These are phyloP conservation scores for Entelexis sorbosivorans DNA, from an alignment of 1,139 yeast genomes.

Conservation along the genomic window DNA sequence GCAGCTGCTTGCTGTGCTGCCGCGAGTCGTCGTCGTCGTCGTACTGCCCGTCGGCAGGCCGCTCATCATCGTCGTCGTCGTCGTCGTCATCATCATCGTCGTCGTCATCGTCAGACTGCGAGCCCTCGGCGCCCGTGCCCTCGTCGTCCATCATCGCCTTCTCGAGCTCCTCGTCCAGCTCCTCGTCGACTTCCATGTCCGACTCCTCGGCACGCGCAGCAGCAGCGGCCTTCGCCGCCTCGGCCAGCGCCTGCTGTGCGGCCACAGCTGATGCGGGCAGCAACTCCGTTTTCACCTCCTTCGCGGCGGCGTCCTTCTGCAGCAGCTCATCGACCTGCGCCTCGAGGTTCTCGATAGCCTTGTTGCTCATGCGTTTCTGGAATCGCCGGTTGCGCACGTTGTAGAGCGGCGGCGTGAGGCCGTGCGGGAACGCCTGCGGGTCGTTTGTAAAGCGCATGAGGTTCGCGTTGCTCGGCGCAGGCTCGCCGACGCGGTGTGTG, in stretches of 20 bases:
- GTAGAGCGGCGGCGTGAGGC: slow-evolving; percentile 67
- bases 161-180: slow-evolving; percentile 22
- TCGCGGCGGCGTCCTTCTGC: slow-evolving; percentile 70
- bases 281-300: slow-evolving; percentile 67
- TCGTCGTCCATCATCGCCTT: slow-evolving; percentile 25
- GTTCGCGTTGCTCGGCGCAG: slow-evolving; percentile 14
- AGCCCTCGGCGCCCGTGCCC: slow-evolving; percentile 28
- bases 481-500: slow-evolving; percentile 28
- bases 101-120: slow-evolving; percentile 13
- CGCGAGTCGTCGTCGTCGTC: slow-evolving; percentile 38
- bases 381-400: slow-evolving; percentile 46
- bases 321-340: slow-evolving; percentile 67
- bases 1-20: slow-evolving; percentile 65
- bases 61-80: slow-evolving; percentile 43
- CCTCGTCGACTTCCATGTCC: slow-evolving; percentile 20
- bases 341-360: slow-evolving; percentile 55
- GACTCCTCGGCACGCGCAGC: slow-evolving; percentile 15
- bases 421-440: slow-evolving; percentile 51
- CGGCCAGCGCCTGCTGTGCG: slow-evolving; percentile 26
- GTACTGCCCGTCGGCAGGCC: slow-evolving; percentile 31
- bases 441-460: slow-evolving; percentile 36
- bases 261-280: slow-evolving; percentile 41
- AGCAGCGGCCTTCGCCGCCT: slow-evolving; percentile 22
- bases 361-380: slow-evolving; percentile 40
- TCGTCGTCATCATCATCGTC: slow-evolving; percentile 39